phyloP scores from a whole-genome alignment of 305 asterid genomes.

The Euphrasia arctica region DNA sequence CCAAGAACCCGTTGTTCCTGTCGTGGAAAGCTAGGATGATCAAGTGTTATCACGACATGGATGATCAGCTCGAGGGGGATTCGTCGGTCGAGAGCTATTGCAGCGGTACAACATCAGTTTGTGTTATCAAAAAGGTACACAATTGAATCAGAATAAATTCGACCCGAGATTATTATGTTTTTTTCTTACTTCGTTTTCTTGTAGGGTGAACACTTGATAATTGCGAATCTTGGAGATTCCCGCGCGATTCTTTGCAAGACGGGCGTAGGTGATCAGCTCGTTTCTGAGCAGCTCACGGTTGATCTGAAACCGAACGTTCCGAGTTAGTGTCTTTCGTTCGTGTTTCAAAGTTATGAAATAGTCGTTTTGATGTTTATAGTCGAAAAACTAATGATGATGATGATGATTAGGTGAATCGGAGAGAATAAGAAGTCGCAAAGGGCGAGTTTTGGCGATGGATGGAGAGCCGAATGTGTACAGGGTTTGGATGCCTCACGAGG shows the following conservation, averaged over 20 bases:
- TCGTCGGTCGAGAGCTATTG: conserved; percentile 65
- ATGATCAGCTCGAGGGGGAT: conserved; percentile 61
- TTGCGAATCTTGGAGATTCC: conserved; percentile 87
- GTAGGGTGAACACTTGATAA: conserved; percentile 73
- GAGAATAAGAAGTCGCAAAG: conserved; percentile 42
- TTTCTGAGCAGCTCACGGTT: conserved; percentile 72
- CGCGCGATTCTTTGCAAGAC: conserved; percentile 79
- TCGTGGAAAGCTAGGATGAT: conserved; percentile 63
- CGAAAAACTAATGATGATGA: neutral
- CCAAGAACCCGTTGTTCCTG: conserved; percentile 45
- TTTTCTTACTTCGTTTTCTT: conserved; percentile 3
- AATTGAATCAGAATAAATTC: neutral
- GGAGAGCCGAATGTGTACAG: conserved; percentile 55
- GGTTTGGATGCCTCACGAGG: conserved; percentile 66
- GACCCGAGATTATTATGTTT: neutral
- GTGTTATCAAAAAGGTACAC: conserved; percentile 63
- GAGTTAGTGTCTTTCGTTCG: conserved; percentile 31
- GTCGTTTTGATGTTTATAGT: no score
- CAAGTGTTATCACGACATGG: conserved; percentile 61
- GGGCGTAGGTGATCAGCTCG: conserved; percentile 45
- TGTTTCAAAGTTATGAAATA: neutral
- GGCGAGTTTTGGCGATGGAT: conserved; percentile 61
- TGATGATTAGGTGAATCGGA: conserved; percentile 41
- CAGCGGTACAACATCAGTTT: conserved; percentile 84
- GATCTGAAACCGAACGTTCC: conserved; percentile 85